Conservation (phyloP, 257 asterid genomes). For the Lycium ferocissimum region DNA sequence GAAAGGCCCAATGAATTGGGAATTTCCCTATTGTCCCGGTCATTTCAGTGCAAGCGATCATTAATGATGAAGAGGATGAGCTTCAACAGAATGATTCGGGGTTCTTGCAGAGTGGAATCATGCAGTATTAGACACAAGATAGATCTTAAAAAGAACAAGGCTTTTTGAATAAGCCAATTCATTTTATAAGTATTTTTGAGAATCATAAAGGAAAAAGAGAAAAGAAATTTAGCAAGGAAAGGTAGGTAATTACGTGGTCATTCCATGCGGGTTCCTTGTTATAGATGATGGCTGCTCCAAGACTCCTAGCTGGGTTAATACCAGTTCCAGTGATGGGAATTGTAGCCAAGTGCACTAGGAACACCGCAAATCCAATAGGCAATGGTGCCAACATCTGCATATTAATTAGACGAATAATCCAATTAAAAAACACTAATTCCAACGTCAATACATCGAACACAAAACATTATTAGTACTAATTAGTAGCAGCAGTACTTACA, state of each 20-base stretch:
- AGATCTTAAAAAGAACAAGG: too few species aligned
- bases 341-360: slow-evolving; percentile 50
- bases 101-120: too few species aligned
- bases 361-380: slow-evolving; percentile 52
- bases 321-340: slow-evolving; percentile 52
- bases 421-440: too few species aligned
- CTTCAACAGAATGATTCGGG: too few species aligned
- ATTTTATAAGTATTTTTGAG: too few species aligned
- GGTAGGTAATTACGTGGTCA: slow-evolving; percentile 37
- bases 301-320: slow-evolving; percentile 51
- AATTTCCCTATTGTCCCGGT: too few species aligned
- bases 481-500: slow-evolving; percentile 31
- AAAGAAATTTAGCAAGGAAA: not conserved
- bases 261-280: slow-evolving; percentile 43
- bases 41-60: too few species aligned
- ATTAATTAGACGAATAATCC: not conserved
- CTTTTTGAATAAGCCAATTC: too few species aligned
- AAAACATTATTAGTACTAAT: not conserved
- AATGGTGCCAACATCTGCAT: slow-evolving; percentile 40
- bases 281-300: slow-evolving; percentile 48
- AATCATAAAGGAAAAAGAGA: not conserved
- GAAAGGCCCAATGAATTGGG: too few species aligned
- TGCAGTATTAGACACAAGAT: too few species aligned
- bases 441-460: not conserved
- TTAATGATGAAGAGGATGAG: too few species aligned